Evolutionary conservation across 768 basidiomycete genomes (phyloP), one percentile per base, ranked within the genome.

Genomic region (Pulveroboletus sp.): DNA sequence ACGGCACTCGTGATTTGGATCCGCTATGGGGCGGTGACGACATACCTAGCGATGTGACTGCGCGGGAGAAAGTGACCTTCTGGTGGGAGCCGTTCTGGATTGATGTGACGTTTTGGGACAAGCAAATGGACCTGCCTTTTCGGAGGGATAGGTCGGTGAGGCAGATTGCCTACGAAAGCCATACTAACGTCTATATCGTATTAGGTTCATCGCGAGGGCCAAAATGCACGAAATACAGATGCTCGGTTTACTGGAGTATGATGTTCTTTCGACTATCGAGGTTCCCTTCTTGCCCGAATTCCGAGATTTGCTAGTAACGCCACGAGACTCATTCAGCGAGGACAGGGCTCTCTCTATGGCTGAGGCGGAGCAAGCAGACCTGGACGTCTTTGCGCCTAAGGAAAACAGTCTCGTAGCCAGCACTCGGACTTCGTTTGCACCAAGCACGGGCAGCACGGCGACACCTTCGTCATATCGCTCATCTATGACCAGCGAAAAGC

Each of bases 211-310:
- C 24, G 86, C 92, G 6, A 82, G 95, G 28, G 93, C 89, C n/a
- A 90, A 91, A 71, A 95, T 96, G 92, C 90, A 93, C 60, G 90
- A 94, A 63, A 92, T 96, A 35, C 89, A 96, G 62, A 94, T 91
- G 89, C 78, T 96, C 1, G 94, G 94, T 6, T 72, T 95, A 8
- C 74, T 95, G 39, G 93, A 93, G 57, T 89, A 94, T 57, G 93
- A 95, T 58, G 85, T 96, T 28, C 81, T 92, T 18, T 85, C 90
- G 5, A 86, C 85, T 55, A 93, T 96, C 52, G 87, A 89, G 54
- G 82, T 96, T 11, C 93, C 94, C 2, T 86, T 82, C 62, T 68
- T 92, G 26, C 76, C 79, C 8, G 77, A 80, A 28, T 71, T 55
- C 30, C 50, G 57, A 27, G 71, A 73, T 26, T 58, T 60, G 28